These are phyloP conservation scores for Endogone sp. DNA, from an alignment of 192 early-diverging fungal genomes.

Conservation along the genomic window DNA sequence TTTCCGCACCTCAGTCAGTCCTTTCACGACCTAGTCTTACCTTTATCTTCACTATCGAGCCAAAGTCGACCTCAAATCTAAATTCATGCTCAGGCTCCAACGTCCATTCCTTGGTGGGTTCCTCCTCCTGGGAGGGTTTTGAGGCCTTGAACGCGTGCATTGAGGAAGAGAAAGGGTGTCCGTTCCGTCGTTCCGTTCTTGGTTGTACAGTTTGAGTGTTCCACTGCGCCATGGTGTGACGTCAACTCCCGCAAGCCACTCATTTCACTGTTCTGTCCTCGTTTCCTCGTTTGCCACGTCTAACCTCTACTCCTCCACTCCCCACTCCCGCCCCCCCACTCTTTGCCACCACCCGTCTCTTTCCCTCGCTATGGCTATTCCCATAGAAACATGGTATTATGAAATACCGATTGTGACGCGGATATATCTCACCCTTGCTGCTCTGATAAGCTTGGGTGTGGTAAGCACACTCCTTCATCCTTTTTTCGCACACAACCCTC, in stretches of 20 bases:
- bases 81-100: conserved; percentile 84
- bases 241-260: no score
- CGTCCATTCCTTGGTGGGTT: conserved; percentile 47
- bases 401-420: conserved; percentile 86
- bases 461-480: conserved; percentile 40
- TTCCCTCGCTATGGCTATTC: conserved; percentile 46
- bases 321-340: neutral
- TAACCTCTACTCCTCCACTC: neutral
- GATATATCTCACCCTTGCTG: conserved; percentile 78
- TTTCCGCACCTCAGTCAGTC: neutral
- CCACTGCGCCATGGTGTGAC: no score
- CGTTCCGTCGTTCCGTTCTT: no score
- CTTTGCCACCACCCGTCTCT: conserved; percentile 49
- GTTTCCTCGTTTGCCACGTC: neutral
- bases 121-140: neutral
- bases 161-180: no score
- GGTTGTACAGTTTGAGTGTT: no score
- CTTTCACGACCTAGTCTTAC: conserved; percentile 29
- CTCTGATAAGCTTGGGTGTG: conserved; percentile 71
- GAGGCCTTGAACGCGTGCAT: neutral
- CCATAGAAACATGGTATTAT: conserved; percentile 85
- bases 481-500: neutral
- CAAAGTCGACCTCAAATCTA: conserved; percentile 86
- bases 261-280: no score
- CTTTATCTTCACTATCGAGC: conserved; percentile 62